Evolutionary conservation across 2,329 filamentous ascomycete genomes (phyloP).

Genomic region (Sporothrix luriei): DNA sequence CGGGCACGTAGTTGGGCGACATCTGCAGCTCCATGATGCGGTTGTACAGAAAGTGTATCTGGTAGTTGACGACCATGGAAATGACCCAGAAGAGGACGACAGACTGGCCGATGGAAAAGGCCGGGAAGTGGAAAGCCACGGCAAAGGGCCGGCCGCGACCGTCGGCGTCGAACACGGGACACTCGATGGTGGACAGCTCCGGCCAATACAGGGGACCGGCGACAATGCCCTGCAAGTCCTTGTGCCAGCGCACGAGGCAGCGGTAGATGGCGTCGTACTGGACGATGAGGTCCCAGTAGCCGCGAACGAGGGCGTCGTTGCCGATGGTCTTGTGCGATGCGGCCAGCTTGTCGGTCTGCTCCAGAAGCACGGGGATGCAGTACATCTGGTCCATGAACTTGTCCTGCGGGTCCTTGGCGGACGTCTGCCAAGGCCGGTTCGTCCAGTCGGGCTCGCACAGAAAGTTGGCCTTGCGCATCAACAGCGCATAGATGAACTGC

Average conservation of each 20-base stretch:
- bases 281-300: slow-evolving; percentile 28
- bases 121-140: slow-evolving; percentile 37
- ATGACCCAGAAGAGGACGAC: slow-evolving; percentile 36
- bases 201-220: slow-evolving; percentile 36
- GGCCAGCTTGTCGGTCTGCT: slow-evolving; percentile 28
- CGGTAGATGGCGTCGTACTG: slow-evolving; percentile 31
- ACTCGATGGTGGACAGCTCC: slow-evolving; percentile 33
- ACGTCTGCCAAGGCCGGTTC: slow-evolving; percentile 33
- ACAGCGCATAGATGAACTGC: slow-evolving; percentile 35
- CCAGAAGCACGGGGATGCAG: slow-evolving; percentile 31
- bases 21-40: slow-evolving; percentile 19
- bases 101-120: slow-evolving; percentile 36
- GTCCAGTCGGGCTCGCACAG: slow-evolving; percentile 35
- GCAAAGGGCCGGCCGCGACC: slow-evolving; percentile 33
- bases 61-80: slow-evolving; percentile 32
- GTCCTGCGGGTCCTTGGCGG: slow-evolving; percentile 36
- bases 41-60: slow-evolving; percentile 29
- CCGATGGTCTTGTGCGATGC: not conserved
- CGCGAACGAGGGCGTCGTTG: not conserved
- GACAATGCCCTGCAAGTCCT: slow-evolving; percentile 31
- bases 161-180: slow-evolving; percentile 20
- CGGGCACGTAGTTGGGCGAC: not conserved
- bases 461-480: slow-evolving; percentile 33
- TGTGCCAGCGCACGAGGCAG: slow-evolving; percentile 32
- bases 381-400: slow-evolving; percentile 37